phyloP scores from a whole-genome alignment of 2,329 filamentous ascomycete species.

The Scytalidium lignicola region DNA sequence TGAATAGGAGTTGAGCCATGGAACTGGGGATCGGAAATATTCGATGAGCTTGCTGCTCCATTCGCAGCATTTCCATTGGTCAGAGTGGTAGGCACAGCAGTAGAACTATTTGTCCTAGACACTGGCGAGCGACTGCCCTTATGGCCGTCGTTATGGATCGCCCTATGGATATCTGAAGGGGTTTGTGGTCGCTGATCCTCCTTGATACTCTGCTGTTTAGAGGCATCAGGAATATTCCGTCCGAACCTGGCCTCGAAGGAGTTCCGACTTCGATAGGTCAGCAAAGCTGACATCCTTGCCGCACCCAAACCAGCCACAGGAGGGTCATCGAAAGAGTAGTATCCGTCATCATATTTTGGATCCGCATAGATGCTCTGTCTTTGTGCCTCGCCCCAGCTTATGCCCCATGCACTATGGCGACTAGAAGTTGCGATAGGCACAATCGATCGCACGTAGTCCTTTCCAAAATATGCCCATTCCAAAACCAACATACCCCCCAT shows the following conservation, averaged over 20 bases:
- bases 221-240: conserved; percentile 82
- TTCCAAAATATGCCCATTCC: conserved; percentile 88
- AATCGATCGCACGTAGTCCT: conserved; percentile 73
- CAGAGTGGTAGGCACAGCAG: conserved; percentile 14
- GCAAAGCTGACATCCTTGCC: conserved; percentile 90
- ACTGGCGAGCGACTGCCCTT: conserved; percentile 49
- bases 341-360: conserved; percentile 96
- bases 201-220: conserved; percentile 77
- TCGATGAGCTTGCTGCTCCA: conserved; percentile 22
- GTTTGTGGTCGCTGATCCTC: conserved; percentile 55
- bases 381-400: conserved; percentile 86
- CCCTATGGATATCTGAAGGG: conserved; percentile 60
- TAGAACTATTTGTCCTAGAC: conserved; percentile 38
- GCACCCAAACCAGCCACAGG: conserved; percentile 83
- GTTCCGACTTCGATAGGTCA: conserved; percentile 94
- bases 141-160: conserved; percentile 80
- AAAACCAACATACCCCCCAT: conserved; percentile 89
- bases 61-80: conserved; percentile 10
- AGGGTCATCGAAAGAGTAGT: conserved; percentile 83
- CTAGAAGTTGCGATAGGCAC: conserved; percentile 83
- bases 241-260: conserved; percentile 96
- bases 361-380: conserved; percentile 95
- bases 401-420: conserved; percentile 82
- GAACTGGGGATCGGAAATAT: conserved; percentile 63
- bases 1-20: conserved; percentile 53